Conservation (phyloP, 2,329 filamentous ascomycete species). For the Mariannaea sp. region DNA sequence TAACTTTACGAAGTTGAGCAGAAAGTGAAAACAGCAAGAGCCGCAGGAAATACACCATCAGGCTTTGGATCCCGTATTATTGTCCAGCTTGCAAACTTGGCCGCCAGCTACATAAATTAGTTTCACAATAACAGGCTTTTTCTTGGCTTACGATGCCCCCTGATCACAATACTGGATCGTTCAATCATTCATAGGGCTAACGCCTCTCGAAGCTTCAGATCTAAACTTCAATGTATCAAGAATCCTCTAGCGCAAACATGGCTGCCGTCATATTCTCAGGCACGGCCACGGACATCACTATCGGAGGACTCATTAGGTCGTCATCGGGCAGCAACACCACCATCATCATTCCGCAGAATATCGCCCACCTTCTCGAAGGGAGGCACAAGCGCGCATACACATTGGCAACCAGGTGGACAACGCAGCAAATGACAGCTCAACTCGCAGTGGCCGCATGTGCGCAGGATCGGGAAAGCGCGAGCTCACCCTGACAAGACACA, state of each 20-base stretch:
- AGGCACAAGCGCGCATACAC: slow-evolving; percentile 18
- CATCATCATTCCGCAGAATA: slow-evolving; percentile 22
- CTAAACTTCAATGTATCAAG: slow-evolving; percentile 2
- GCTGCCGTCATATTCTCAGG: slow-evolving; percentile 1
- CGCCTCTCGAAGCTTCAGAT: neutral
- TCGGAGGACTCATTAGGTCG: slow-evolving; percentile 32
- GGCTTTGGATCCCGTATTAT: slow-evolving; percentile 10
- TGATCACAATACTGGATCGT: neutral
- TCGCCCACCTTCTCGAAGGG: slow-evolving; percentile 11
- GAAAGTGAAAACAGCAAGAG: slow-evolving; percentile 5
- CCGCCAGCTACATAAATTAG: neutral
- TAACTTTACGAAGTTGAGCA: no score
- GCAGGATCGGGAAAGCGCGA: slow-evolving; percentile 23
- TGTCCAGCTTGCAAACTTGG: slow-evolving; percentile 6
- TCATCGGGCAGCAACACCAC: slow-evolving; percentile 39
- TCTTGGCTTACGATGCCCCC: neutral
- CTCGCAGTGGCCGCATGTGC: slow-evolving; percentile 34
- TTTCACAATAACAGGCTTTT: neutral
- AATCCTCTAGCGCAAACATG: slow-evolving; percentile 1
- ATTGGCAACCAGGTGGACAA: slow-evolving; percentile 32
- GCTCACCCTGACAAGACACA: slow-evolving; percentile 30
- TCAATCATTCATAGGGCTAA: neutral
- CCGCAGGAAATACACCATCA: slow-evolving; percentile 5
- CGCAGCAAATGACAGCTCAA: slow-evolving; percentile 39
- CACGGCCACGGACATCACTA: slow-evolving; percentile 1